A percentile compares a stretch with the other conserved stretches of the same genome.
Conservation (phyloP, 352 stramenopile genomes). For the Aphanomyces stellatus region DNA sequence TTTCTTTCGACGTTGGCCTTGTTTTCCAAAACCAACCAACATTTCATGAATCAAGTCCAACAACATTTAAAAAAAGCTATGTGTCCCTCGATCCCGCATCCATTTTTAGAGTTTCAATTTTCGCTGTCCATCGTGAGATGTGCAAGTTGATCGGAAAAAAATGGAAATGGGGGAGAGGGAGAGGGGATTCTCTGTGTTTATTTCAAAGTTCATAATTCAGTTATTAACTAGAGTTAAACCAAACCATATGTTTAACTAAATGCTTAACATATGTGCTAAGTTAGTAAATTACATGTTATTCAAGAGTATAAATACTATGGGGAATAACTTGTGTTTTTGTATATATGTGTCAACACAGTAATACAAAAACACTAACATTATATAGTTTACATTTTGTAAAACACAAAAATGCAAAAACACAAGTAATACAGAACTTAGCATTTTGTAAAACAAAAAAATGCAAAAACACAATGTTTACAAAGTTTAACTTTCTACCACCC, state of each 20-base stretch:
- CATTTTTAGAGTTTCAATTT: no score
- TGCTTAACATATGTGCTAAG: slow-evolving; percentile 8
- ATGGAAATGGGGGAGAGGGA: not conserved
- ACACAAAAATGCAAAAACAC: not conserved
- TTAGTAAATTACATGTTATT: not conserved
- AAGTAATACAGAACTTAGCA: not conserved
- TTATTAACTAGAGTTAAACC: not conserved
- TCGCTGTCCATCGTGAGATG: no score
- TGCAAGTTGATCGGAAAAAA: no score
- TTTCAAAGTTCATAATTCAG: not conserved
- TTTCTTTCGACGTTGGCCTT: no score
- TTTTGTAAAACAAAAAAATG: not conserved
- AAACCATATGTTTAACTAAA: slow-evolving; percentile 9
- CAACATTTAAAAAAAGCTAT: no score
- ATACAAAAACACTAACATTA: not conserved
- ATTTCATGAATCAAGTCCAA: no score
- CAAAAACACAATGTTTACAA: not conserved
- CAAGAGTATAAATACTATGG: not conserved
- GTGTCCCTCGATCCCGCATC: no score
- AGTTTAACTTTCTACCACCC: not conserved
- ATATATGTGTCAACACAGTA: slow-evolving; percentile 1
- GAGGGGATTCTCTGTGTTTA: slow-evolving; percentile 11
- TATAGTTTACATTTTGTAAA: slow-evolving; percentile 11
- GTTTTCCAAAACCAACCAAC: no score
- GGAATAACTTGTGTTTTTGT: not conserved